Percentiles rank a stretch among this genome's conserved stretches.
These are phyloP conservation scores for Plasmodium inui DNA, from an alignment of 169 alveolate genomes.

Conservation along the genomic window DNA sequence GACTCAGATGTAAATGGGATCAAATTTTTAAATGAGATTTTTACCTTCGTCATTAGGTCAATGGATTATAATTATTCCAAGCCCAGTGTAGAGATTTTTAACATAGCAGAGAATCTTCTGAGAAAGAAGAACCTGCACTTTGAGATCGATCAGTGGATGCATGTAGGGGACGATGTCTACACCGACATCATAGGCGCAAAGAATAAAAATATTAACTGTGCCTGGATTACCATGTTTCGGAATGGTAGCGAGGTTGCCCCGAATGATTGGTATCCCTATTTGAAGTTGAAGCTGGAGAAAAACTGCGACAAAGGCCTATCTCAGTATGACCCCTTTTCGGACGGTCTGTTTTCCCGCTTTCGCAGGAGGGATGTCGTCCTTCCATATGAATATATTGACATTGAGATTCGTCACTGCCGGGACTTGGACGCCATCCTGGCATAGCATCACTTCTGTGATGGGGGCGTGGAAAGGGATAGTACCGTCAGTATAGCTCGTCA, in stretches of 20 bases:
- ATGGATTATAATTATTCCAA: conserved; percentile 66
- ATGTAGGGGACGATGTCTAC: conserved; percentile 69
- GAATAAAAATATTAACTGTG: conserved; percentile 64
- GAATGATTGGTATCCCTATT: conserved; percentile 66
- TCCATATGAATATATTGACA: conserved; percentile 57
- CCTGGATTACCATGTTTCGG: conserved; percentile 71
- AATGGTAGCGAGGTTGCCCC: conserved; percentile 35
- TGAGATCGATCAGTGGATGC: conserved; percentile 43
- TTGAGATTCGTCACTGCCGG: conserved; percentile 64
- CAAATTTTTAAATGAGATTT: conserved; percentile 61
- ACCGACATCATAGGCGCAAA: conserved; percentile 69
- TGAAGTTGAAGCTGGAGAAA: conserved; percentile 56
- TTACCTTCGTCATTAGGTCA: conserved; percentile 52
- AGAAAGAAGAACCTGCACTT: conserved; percentile 16
- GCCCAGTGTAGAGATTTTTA: conserved; percentile 60
- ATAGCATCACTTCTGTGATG: neutral
- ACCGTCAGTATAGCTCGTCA: too few species aligned
- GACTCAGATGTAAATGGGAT: conserved; percentile 63
- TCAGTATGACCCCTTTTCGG: conserved; percentile 49
- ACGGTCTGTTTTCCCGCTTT: conserved; percentile 19
- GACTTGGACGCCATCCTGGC: conserved; percentile 38
- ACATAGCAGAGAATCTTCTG: conserved; percentile 49
- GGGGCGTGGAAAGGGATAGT: neutral
- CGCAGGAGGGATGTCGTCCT: conserved; percentile 13
- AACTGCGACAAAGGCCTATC: neutral